A percentile compares a stretch with the other conserved stretches of the same genome.
Evolutionary conservation across 306 rosid genomes (phyloP).

Genomic region (Castanospermum australe): DNA sequence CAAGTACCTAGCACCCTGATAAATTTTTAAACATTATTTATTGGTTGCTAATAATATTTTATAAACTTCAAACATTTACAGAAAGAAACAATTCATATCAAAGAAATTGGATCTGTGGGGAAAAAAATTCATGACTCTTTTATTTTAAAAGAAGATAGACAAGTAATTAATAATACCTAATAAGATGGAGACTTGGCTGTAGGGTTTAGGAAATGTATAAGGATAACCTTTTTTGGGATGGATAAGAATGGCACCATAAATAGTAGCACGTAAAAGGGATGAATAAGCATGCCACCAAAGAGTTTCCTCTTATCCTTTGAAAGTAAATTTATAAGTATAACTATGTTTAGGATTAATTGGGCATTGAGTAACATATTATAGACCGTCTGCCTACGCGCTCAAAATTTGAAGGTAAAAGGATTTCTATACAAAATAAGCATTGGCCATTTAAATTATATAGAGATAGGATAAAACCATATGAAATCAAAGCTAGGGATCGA

Average conservation of each 20-base stretch:
- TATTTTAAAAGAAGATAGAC: too few relatives aligned
- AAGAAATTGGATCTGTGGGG: too few relatives aligned
- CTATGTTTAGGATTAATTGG: conserved; percentile 37
- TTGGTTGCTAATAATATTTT: too few relatives aligned
- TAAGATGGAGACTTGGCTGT: conserved; percentile 40
- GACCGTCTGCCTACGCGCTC: conserved; percentile 66
- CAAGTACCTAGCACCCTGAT: too few relatives aligned
- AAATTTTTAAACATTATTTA: too few relatives aligned
- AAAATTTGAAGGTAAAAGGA: conserved; percentile 44
- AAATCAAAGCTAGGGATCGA: not conserved
- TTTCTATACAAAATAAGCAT: conserved; percentile 42
- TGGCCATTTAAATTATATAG: not conserved
- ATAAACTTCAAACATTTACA: too few relatives aligned
- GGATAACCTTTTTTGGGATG: conserved; percentile 8
- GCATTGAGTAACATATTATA: conserved; percentile 52
- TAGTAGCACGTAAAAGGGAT: conserved; percentile 51
- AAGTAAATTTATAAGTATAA: conserved; percentile 44
- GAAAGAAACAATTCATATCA: too few relatives aligned
- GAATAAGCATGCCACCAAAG: conserved; percentile 69
- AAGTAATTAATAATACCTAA: conserved; percentile 25
- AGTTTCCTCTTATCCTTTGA: conserved; percentile 56
- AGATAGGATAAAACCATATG: not conserved
- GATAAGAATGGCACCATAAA: conserved; percentile 52
- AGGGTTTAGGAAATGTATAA: conserved; percentile 35
- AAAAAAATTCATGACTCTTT: too few relatives aligned